Evolutionary conservation across 768 basidiomycete genomes (phyloP).

Genomic region (Pulveroboletus ravenelii): DNA sequence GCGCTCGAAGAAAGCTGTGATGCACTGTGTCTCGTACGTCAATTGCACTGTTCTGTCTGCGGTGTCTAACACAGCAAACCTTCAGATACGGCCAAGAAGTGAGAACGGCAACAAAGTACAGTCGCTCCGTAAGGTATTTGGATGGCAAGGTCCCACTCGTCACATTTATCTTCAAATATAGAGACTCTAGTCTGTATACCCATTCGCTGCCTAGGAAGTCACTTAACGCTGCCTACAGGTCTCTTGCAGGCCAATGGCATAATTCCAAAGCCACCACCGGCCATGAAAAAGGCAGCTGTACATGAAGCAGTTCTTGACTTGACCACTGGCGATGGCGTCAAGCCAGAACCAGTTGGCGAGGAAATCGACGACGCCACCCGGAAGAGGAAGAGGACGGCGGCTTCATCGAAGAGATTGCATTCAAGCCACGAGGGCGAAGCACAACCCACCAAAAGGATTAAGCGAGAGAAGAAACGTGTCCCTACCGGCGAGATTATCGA

Average conservation of each 20-base stretch:
- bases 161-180: slow-evolving; percentile 30
- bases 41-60: neutral
- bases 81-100: slow-evolving; percentile 24
- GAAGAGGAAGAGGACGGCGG: neutral
- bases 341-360: slow-evolving; percentile 4
- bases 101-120: neutral
- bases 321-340: slow-evolving; percentile 7
- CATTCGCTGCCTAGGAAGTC: neutral
- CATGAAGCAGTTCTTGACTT: slow-evolving; percentile 21
- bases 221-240: slow-evolving; percentile 9
- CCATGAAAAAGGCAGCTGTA: neutral
- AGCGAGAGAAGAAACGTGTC: slow-evolving; percentile 18
- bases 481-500: slow-evolving; percentile 27
- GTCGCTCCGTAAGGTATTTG: neutral
- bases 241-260: slow-evolving; percentile 28
- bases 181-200: slow-evolving; percentile 22
- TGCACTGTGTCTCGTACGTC: slow-evolving; percentile 27
- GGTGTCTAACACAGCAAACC: neutral
- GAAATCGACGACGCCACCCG: slow-evolving; percentile 4
- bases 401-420: slow-evolving; percentile 5
- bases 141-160: slow-evolving; percentile 17
- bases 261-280: slow-evolving; percentile 12
- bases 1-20: slow-evolving; percentile 29
- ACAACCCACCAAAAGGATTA: slow-evolving; percentile 24
- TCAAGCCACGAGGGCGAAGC: neutral